A percentile compares a stretch with the other conserved stretches of the same genome.
Evolutionary conservation across 2,329 filamentous ascomycete species (phyloP).

Genomic region (Xylaria sp.): DNA sequence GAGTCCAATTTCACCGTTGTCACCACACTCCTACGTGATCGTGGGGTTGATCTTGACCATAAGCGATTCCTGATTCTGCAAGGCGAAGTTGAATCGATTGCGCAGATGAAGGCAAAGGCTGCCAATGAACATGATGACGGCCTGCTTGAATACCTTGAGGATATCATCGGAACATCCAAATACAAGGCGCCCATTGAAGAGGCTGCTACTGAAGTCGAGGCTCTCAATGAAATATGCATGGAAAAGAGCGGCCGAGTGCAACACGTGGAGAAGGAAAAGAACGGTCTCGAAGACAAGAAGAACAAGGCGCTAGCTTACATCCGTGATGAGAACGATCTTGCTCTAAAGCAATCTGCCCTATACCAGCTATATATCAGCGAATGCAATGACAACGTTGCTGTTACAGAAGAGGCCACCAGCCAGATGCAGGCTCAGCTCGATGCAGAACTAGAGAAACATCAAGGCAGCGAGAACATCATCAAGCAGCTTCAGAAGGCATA

Average conservation of each 20-base stretch:
- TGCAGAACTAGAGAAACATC: slow-evolving; percentile 88
- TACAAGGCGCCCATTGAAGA: slow-evolving; percentile 98
- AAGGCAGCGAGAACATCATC: slow-evolving; percentile 89
- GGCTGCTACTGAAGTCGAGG: slow-evolving; percentile 87
- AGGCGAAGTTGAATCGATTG: slow-evolving; percentile 97
- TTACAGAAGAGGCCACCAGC: slow-evolving; percentile 88
- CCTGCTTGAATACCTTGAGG: slow-evolving; percentile 93
- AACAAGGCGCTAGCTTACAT: slow-evolving; percentile 91
- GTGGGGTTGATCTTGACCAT: slow-evolving; percentile 94
- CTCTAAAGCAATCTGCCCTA: slow-evolving; percentile 86
- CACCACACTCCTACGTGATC: slow-evolving; percentile 84
- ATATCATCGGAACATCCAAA: slow-evolving; percentile 98
- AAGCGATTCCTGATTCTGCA: slow-evolving; percentile 98
- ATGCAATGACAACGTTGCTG: slow-evolving; percentile 86
- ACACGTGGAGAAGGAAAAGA: slow-evolving; percentile 98
- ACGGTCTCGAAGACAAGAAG: slow-evolving; percentile 93
- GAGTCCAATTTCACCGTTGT: slow-evolving; percentile 93
- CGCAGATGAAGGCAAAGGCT: slow-evolving; percentile 98
- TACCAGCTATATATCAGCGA: slow-evolving; percentile 93
- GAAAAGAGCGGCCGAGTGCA: slow-evolving; percentile 97
- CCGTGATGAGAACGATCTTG: slow-evolving; percentile 91
- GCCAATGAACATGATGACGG: slow-evolving; percentile 95
- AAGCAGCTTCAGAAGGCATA: slow-evolving; percentile 88
- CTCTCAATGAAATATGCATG: slow-evolving; percentile 90
- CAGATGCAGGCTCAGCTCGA: slow-evolving; percentile 90